Conservation (phyloP, 2,329 filamentous ascomycete genomes). For the Fusarium sacchari region DNA sequence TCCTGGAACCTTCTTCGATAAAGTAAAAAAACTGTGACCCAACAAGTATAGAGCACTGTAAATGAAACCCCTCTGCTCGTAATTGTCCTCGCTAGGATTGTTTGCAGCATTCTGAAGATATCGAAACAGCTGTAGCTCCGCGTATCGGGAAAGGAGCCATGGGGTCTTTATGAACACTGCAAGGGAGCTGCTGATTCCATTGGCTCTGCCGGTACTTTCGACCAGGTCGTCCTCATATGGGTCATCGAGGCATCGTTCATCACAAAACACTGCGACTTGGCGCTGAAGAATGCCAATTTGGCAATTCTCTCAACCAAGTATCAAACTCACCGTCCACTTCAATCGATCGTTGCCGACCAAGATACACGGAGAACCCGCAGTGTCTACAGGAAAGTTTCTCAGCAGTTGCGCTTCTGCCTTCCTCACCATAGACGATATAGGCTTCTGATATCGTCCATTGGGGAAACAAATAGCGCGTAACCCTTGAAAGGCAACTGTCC, state of each 20-base stretch:
- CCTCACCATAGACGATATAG: neutral
- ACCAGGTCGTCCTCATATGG: neutral
- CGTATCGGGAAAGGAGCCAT: neutral
- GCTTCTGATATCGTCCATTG: neutral
- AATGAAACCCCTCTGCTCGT: neutral
- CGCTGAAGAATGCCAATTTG: neutral
- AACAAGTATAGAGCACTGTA: neutral
- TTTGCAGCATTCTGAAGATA: neutral
- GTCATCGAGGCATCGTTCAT: neutral
- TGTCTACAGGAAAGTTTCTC: neutral
- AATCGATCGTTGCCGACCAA: neutral
- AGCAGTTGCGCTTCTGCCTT: neutral
- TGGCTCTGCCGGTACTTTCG: neutral
- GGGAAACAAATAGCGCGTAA: neutral
- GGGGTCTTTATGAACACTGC: neutral
- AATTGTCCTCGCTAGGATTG: neutral
- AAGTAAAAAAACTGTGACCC: neutral
- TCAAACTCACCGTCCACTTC: neutral
- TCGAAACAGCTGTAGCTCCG: neutral
- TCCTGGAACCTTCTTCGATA: accelerated
- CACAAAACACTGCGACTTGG: neutral
- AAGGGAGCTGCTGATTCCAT: neutral
- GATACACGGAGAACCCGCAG: neutral
- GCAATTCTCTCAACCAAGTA: neutral
- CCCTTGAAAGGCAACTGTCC: neutral